These are phyloP conservation scores for Didymella keratinophila DNA, from an alignment of 2,329 filamentous ascomycete species.

Conservation along the genomic window DNA sequence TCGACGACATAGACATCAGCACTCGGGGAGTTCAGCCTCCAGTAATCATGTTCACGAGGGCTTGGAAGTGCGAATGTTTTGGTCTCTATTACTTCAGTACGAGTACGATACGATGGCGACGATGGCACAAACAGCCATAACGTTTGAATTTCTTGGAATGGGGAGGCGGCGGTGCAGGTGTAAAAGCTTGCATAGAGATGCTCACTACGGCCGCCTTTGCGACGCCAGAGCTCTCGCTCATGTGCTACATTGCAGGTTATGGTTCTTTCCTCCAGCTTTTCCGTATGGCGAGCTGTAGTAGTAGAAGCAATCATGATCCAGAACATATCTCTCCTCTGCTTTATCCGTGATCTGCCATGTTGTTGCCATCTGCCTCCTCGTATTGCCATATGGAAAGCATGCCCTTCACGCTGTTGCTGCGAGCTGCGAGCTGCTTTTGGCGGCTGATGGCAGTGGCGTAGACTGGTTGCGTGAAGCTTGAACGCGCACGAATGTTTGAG, in stretches of 20 bases:
- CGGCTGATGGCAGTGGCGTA: neutral
- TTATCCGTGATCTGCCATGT: neutral
- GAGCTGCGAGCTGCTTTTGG: neutral
- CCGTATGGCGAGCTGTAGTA: conserved; percentile 33
- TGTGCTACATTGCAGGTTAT: conserved; percentile 31
- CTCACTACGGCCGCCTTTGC: conserved; percentile 40
- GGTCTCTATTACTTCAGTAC: conserved; percentile 25
- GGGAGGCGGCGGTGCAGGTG: conserved; percentile 32
- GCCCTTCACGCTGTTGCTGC: neutral
- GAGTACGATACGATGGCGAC: conserved; percentile 40
- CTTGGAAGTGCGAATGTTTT: conserved; percentile 31
- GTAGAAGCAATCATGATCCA: conserved; percentile 44
- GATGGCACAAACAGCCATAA: conserved; percentile 28
- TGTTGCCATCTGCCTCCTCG: neutral
- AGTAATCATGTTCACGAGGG: conserved; percentile 41
- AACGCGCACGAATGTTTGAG: neutral
- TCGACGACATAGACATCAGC: conserved; percentile 44
- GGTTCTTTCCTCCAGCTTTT: conserved; percentile 29
- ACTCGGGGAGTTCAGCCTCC: conserved; percentile 37
- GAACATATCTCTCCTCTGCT: conserved; percentile 7
- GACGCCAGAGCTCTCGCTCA: conserved; percentile 42
- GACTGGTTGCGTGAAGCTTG: neutral
- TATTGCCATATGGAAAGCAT: neutral
- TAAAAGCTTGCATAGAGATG: conserved; percentile 42
- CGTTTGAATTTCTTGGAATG: conserved; percentile 32